Conservation (phyloP, 352 stramenopile species). For the Globisporangium canariense region DNA sequence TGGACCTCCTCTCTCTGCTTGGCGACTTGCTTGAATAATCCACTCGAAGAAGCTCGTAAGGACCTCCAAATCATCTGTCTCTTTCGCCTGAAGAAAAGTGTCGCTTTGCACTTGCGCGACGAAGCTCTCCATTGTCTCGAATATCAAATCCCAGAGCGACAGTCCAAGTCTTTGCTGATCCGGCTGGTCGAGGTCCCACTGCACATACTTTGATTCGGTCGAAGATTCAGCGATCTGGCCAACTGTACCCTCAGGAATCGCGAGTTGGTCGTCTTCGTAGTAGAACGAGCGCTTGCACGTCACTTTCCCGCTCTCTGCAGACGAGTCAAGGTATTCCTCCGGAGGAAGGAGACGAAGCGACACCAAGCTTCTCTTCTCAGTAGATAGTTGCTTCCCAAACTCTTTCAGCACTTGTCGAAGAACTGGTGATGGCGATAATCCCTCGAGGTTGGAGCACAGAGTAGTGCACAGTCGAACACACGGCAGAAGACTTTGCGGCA, state of each 20-base stretch:
- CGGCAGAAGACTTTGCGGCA: conserved; percentile 41
- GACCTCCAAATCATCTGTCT: conserved; percentile 35
- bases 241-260: conserved; percentile 40
- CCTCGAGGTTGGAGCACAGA: conserved; percentile 36
- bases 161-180: conserved; percentile 1
- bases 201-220: conserved; percentile 31
- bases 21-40: conserved; percentile 40
- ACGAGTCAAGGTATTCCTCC: conserved; percentile 40
- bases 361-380: not conserved
- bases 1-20: conserved; percentile 21
- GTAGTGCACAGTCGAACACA: conserved; percentile 50
- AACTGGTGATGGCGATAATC: conserved; percentile 23
- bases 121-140: conserved; percentile 34
- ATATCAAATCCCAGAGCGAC: conserved; percentile 51
- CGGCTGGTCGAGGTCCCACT: conserved; percentile 34
- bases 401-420: conserved; percentile 52
- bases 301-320: conserved; percentile 20
- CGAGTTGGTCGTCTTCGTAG: conserved; percentile 44
- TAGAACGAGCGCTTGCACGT: conserved; percentile 51
- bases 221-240: conserved; percentile 22
- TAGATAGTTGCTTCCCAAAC: conserved; percentile 30
- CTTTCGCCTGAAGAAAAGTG: conserved; percentile 10
- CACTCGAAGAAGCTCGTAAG: conserved; percentile 57
- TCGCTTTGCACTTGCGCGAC: conserved; percentile 37
- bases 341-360: conserved; percentile 31